These are phyloP conservation scores for Bruguiera sexangula DNA, from an alignment of 345 rosid species.

Conservation along the genomic window DNA sequence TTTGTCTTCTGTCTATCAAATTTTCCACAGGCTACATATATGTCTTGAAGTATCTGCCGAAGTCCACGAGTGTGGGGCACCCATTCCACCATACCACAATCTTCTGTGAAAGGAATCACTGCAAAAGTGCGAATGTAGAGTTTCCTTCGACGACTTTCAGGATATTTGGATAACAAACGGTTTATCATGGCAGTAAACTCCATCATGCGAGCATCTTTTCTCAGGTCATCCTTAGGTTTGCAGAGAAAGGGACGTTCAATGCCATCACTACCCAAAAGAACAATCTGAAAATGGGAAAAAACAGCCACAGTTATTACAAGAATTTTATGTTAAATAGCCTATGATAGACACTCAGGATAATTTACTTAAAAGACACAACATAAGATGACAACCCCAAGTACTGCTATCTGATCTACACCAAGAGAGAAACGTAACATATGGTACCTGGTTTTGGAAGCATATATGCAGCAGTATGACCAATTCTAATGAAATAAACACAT, in stretches of 20 bases:
- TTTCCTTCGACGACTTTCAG: constrained; percentile 92
- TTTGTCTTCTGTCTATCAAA: constrained; percentile 92
- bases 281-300: constrained; percentile 47
- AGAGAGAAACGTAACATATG: not conserved
- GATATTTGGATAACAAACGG: constrained; percentile 80
- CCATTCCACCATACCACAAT: constrained; percentile 99
- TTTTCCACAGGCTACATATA: constrained; percentile 66
- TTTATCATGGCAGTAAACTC: constrained; percentile 98
- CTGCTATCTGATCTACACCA: not conserved
- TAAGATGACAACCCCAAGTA: not conserved
- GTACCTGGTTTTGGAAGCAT: not conserved
- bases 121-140: constrained; percentile 93
- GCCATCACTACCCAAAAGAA: constrained; percentile 92
- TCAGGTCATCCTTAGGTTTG: constrained; percentile 96
- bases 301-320: constrained; percentile 7
- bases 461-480: not conserved
- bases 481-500: not conserved
- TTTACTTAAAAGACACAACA: not conserved
- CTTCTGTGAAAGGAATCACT: constrained; percentile 94
- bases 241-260: constrained; percentile 89
- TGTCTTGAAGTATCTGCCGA: constrained; percentile 88
- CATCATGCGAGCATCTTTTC: constrained; percentile 99
- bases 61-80: constrained; percentile 95
- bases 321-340: not conserved
- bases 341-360: not conserved